These are phyloP conservation scores for Solanum phureja DNA, from an alignment of 257 asterid species.

Conservation along the genomic window DNA sequence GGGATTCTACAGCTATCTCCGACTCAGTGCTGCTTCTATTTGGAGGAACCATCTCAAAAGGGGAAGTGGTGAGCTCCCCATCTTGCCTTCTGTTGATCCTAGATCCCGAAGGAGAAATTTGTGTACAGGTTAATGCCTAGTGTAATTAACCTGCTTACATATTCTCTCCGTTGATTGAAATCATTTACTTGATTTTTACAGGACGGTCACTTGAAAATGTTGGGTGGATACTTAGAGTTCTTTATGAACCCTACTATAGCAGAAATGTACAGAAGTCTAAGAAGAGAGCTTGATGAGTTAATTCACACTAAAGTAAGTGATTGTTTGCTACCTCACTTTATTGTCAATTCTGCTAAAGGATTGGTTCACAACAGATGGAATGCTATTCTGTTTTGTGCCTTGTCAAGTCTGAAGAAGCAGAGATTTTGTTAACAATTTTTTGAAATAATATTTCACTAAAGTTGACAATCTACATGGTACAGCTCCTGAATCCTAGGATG, in stretches of 20 bases:
- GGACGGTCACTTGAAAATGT: constrained; percentile 88
- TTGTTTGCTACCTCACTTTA: neutral
- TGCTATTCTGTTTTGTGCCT: neutral
- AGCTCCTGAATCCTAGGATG: constrained; percentile 80
- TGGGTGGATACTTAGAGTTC: constrained; percentile 87
- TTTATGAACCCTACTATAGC: constrained; percentile 64
- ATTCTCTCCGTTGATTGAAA: neutral
- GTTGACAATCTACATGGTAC: constrained; percentile 12
- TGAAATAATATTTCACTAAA: neutral
- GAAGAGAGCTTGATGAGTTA: constrained; percentile 66
- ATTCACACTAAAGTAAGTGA: constrained; percentile 67
- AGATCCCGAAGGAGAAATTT: neutral
- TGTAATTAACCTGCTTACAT: neutral
- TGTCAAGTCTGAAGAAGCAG: neutral
- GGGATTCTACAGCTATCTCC: constrained; percentile 89
- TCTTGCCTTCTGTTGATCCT: neutral
- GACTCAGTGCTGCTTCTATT: constrained; percentile 84
- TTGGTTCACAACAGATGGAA: neutral
- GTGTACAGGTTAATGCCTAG: neutral
- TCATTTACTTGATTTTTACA: constrained; percentile 20
- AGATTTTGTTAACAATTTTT: neutral
- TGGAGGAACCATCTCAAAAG: constrained; percentile 74
- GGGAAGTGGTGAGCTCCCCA: constrained; percentile 36
- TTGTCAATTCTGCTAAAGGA: neutral
- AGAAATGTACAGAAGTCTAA: constrained; percentile 56